Conservation (phyloP, 2,329 filamentous ascomycete species). For the Aspergillus costaricaensis region DNA sequence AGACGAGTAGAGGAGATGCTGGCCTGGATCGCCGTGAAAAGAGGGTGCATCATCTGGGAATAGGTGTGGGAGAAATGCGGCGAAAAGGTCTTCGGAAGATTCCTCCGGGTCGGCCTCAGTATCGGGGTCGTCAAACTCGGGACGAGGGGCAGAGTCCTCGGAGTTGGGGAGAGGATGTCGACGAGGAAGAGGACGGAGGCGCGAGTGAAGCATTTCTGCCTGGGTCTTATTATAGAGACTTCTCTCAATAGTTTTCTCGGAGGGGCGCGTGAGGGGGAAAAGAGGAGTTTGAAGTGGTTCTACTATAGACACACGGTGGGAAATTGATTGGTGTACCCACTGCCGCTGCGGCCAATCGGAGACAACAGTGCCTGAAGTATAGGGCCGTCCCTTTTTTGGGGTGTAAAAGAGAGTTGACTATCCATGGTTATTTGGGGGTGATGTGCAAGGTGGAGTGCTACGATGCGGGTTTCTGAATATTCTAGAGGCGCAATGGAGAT, state of each 20-base stretch:
- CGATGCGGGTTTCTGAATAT: not conserved
- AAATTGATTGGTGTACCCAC: not conserved
- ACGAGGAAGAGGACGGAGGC: constrained; percentile 28
- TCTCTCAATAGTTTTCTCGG: not conserved
- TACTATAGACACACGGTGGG: not conserved
- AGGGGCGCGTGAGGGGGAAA: not conserved
- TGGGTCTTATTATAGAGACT: not conserved
- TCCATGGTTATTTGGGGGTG: not conserved
- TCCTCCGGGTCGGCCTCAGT: constrained; percentile 26
- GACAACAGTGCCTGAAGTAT: not conserved
- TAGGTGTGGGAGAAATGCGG: constrained; percentile 54
- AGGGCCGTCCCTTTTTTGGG: not conserved
- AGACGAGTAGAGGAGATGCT: constrained; percentile 53
- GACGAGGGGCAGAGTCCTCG: constrained; percentile 16
- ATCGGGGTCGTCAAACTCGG: constrained; percentile 23
- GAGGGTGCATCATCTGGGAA: constrained; percentile 59
- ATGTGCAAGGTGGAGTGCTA: not conserved
- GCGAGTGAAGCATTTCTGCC: constrained; percentile 32
- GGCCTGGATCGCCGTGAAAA: constrained; percentile 56
- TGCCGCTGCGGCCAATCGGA: not conserved
- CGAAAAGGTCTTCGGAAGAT: constrained; percentile 55
- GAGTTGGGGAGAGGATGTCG: not conserved
- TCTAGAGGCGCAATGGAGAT: not conserved
- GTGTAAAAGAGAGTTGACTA: not conserved
- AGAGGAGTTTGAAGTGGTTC: not conserved